Evolutionary conservation across 495 filamentous ascomycete species (phyloP).

Genomic region (Mycothermus thermophilus): DNA sequence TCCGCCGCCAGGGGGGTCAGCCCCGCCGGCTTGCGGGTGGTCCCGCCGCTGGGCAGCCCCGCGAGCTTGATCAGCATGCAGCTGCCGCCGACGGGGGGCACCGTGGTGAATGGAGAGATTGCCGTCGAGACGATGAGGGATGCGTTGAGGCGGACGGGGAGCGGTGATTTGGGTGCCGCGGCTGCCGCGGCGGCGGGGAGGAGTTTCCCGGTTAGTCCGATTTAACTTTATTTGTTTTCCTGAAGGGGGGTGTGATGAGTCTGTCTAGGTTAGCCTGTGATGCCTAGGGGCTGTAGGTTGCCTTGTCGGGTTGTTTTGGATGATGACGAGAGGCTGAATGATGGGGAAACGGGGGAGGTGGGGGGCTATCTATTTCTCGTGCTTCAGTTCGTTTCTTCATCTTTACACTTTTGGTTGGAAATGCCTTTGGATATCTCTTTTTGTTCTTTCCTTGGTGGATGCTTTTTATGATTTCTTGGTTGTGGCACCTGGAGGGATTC

Average conservation of each 20-base stretch:
- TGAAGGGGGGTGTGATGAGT: neutral
- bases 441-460: neutral
- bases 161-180: conserved; percentile 54
- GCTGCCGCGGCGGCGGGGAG: conserved; percentile 26
- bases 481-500: too few species aligned
- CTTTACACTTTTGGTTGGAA: too few species aligned
- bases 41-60: conserved; percentile 38
- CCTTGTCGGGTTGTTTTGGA: neutral
- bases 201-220: conserved; percentile 49
- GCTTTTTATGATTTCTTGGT: neutral
- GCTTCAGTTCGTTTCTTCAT: neutral
- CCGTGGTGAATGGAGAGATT: conserved; percentile 47
- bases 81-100: conserved; percentile 13
- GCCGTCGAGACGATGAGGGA: conserved; percentile 86
- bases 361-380: neutral
- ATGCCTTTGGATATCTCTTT: neutral
- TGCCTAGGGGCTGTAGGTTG: neutral
- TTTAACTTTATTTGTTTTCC: conserved; percentile 15
- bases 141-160: conserved; percentile 66
- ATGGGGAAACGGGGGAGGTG: neutral
- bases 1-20: neutral
- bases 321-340: neutral
- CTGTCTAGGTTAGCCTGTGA: neutral
- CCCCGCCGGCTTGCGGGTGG: neutral
- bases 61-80: conserved; percentile 14